Percentiles rank a stretch among this genome's conserved stretches.
Conservation (phyloP, 306 rosid genomes). For the Glycyrrhiza uralensis region DNA sequence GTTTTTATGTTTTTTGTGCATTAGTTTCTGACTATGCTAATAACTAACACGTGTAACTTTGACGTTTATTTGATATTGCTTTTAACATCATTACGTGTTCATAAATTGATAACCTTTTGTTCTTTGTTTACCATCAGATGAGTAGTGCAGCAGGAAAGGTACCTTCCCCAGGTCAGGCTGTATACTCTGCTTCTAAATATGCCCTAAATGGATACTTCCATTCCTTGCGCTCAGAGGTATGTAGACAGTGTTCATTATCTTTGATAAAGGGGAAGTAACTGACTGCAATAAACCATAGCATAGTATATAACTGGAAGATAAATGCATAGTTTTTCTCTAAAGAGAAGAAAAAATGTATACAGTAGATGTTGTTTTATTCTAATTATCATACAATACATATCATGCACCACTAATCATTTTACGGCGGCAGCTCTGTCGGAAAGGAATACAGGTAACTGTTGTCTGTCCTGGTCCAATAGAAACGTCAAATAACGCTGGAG, state of each 20-base stretch:
- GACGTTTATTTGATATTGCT: slow-evolving; percentile 11
- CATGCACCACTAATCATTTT: slow-evolving; percentile 10
- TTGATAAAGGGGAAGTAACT: background rate
- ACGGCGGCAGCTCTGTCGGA: slow-evolving; percentile 59
- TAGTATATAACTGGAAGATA: background rate
- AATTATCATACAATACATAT: background rate
- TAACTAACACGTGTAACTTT: background rate
- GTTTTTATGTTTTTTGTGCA: slow-evolving; percentile 2
- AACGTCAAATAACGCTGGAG: slow-evolving; percentile 52
- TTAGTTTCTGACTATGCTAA: background rate
- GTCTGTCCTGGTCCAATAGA: slow-evolving; percentile 95
- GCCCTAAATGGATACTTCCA: slow-evolving; percentile 95
- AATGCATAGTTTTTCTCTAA: background rate
- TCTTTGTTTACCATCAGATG: slow-evolving; percentile 54
- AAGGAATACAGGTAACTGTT: slow-evolving; percentile 83
- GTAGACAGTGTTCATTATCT: slow-evolving; percentile 15
- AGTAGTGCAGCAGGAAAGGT: slow-evolving; percentile 96
- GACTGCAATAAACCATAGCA: background rate
- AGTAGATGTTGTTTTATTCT: background rate
- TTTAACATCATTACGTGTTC: slow-evolving; percentile 9
- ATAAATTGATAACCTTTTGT: slow-evolving; percentile 18
- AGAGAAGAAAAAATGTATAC: background rate
- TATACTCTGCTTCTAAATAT: slow-evolving; percentile 88
- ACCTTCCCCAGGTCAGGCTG: slow-evolving; percentile 95
- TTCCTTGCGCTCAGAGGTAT: slow-evolving; percentile 92